Evolutionary conservation across 2,329 filamentous ascomycete genomes (phyloP).

Genomic region (Alternaria viburni): DNA sequence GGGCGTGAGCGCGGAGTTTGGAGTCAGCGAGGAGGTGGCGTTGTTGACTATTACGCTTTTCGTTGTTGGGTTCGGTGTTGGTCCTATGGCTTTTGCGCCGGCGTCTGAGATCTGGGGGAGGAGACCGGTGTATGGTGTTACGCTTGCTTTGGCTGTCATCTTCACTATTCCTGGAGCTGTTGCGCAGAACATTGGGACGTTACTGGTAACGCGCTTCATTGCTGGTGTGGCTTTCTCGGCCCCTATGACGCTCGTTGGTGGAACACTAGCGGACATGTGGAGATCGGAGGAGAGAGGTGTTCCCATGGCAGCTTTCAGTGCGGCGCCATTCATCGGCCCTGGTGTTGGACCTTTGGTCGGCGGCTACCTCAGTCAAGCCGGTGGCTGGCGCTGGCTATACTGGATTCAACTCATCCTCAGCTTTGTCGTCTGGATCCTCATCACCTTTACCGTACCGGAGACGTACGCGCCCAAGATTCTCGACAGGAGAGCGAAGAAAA

Average conservation of each 20-base stretch:
- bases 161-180: slow-evolving; percentile 84
- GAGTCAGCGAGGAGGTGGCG: slow-evolving; percentile 73
- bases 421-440: slow-evolving; percentile 72
- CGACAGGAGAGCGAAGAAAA: slow-evolving; percentile 70
- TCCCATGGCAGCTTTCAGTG: slow-evolving; percentile 84
- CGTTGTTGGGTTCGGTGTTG: slow-evolving; percentile 81
- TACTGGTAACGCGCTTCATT: slow-evolving; percentile 77
- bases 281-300: slow-evolving; percentile 81
- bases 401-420: slow-evolving; percentile 84
- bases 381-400: slow-evolving; percentile 84
- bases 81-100: slow-evolving; percentile 80
- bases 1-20: slow-evolving; percentile 68
- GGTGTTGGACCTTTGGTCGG: slow-evolving; percentile 71
- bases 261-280: slow-evolving; percentile 85
- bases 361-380: slow-evolving; percentile 71
- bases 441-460: slow-evolving; percentile 88
- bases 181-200: slow-evolving; percentile 74
- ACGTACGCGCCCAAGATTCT: slow-evolving; percentile 86
- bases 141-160: slow-evolving; percentile 72
- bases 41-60: slow-evolving; percentile 77
- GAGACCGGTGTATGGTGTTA: slow-evolving; percentile 72
- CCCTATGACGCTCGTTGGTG: slow-evolving; percentile 85
- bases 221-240: slow-evolving; percentile 85
- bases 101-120: slow-evolving; percentile 78
- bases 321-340: slow-evolving; percentile 82